Base-by-base conservation (phyloP, 2,329 filamentous ascomycete species). In the Pseudohalonectria lignicola region DNA sequence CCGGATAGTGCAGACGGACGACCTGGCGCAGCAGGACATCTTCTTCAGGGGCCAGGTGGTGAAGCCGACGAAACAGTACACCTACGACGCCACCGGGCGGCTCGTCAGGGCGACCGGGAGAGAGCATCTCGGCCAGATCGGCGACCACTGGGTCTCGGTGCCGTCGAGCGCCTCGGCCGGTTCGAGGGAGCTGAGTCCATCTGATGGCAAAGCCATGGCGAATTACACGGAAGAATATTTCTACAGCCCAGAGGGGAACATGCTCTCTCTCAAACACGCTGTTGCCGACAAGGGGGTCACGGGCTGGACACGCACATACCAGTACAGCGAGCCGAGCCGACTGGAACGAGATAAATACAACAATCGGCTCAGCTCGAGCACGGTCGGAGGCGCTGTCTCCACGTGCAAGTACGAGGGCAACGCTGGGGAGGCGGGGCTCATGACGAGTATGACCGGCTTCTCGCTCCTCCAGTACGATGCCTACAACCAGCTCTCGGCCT, bases 71-170 rank as follows among this genome's bases (percentile, higher is more conserved):
- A 5, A n/a, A 17, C 5, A 17, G n/a, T 33, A 18, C 31, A 8
- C 5, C 15, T 52, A 52, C 31, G 49, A 52, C 36, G 20, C 39
- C 18, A n/a, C 47, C 4, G 34, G 39, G 13, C 44, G 36, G 6
- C 46, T 52, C 9, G 36, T 48, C 16, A 11, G 41, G 28, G 46
- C 49, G 10, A 47, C 43, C 4, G 49, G 49, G 9, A 39, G 49
- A 12, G 49, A 50, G 30, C 44, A 46, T n/a, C 29, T 31, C 29
- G 29, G 29, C 29, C 29, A 31, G 29, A 6, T 15, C 10, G 9
- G 15, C 9, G 29, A n/a, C 6, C 10, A 11, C 8, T 6, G 15
- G 6, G 8, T 12, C 8, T 6, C 9, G 6, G 29, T 6, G 10
- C n/a, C 9, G 29, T 16, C 29, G 15, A 6, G n/a, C n/a, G 29